These are phyloP conservation scores for Aspergillus hiratsukae DNA, from an alignment of 2,329 filamentous ascomycete species.

Conservation along the genomic window DNA sequence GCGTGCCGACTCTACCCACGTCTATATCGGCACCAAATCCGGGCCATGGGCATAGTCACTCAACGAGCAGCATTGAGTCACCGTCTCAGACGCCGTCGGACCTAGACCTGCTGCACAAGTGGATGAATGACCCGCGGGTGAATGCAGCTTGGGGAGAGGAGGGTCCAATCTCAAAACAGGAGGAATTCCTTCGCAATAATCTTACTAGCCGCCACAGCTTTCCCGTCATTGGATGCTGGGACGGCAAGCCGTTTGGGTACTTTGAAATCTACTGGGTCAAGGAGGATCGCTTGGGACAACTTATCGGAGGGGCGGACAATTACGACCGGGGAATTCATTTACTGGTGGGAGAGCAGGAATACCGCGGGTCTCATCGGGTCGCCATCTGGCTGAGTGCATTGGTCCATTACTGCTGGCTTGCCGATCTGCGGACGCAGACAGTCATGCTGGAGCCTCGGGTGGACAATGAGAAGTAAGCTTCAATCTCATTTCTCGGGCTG, in stretches of 20 bases:
- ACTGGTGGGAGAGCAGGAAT: conserved; percentile 87
- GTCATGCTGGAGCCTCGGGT: conserved; percentile 85
- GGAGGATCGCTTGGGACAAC: conserved; percentile 72
- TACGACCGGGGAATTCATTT: conserved; percentile 88
- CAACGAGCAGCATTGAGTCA: conserved; percentile 39
- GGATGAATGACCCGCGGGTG: conserved; percentile 85
- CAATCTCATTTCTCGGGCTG: neutral
- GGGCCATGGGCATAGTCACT: conserved; percentile 20
- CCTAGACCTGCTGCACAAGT: conserved; percentile 68
- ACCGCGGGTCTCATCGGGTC: conserved; percentile 71
- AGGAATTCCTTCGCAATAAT: conserved; percentile 63
- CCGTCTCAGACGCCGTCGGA: conserved; percentile 49
- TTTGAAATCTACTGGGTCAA: conserved; percentile 99
- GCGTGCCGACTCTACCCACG: conserved; percentile 63
- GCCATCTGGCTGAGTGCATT: conserved; percentile 77
- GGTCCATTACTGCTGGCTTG: conserved; percentile 77
- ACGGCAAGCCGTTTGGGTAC: conserved; percentile 91
- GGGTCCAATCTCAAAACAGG: conserved; percentile 53
- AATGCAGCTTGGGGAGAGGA: conserved; percentile 76
- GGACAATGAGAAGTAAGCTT: conserved; percentile 77
- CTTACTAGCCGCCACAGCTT: conserved; percentile 72
- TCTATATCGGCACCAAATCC: conserved; percentile 18
- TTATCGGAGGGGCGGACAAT: conserved; percentile 64
- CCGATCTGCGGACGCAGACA: conserved; percentile 74
- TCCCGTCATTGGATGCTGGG: conserved; percentile 88